These are phyloP conservation scores for Aspergillaceae sp. DNA, from an alignment of 2,329 filamentous ascomycete genomes.

Conservation along the genomic window DNA sequence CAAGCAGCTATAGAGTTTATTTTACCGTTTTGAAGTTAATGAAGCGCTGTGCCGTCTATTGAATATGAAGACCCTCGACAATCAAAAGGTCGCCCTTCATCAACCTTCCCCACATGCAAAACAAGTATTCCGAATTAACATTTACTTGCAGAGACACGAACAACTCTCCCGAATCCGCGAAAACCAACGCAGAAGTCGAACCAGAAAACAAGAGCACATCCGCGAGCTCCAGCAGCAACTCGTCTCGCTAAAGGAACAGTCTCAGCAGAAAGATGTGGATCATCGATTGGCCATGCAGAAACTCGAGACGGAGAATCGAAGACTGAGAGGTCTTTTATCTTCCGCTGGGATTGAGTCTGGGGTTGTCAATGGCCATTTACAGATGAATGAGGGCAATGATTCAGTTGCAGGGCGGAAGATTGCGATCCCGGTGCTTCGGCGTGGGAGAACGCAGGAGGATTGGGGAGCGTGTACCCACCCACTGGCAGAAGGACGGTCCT, in stretches of 20 bases:
- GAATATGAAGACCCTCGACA: no score
- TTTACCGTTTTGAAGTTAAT: no score
- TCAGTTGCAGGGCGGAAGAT: slow-evolving; percentile 19
- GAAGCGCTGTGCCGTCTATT: no score
- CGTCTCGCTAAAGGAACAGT: slow-evolving; percentile 17
- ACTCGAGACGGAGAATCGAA: slow-evolving; percentile 26
- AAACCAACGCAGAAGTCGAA: slow-evolving; percentile 32
- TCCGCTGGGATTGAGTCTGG: slow-evolving; percentile 16
- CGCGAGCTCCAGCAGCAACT: slow-evolving; percentile 29
- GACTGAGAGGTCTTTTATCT: slow-evolving; percentile 18
- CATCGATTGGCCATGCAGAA: slow-evolving; percentile 26
- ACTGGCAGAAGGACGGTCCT: no score
- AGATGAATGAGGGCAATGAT: slow-evolving; percentile 8
- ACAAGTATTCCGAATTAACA: no score
- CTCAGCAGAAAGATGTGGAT: slow-evolving; percentile 24
- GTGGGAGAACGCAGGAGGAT: not conserved
- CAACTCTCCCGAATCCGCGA: slow-evolving; percentile 34
- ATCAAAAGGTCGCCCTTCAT: no score
- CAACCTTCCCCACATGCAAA: no score
- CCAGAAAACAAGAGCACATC: slow-evolving; percentile 27
- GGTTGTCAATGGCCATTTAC: slow-evolving; percentile 21
- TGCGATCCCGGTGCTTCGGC: slow-evolving; percentile 26
- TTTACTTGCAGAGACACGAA: slow-evolving; percentile 14
- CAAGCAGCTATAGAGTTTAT: no score
- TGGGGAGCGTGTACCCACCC: no score